Evolutionary conservation across 306 rosid genomes (phyloP).

Genomic region (Fragaria ananassa): DNA sequence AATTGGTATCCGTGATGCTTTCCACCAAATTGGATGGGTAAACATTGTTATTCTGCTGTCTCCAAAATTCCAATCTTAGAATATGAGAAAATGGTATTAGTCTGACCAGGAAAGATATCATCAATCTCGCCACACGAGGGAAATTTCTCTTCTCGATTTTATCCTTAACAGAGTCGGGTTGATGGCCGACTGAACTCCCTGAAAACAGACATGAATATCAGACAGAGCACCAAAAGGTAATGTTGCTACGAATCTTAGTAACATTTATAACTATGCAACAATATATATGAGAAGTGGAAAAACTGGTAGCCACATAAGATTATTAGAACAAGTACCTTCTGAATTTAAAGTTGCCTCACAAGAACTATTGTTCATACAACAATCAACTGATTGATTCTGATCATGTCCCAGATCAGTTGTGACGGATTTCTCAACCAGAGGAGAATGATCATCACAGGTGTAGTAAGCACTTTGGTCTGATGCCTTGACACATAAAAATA

Average conservation of each 20-base stretch:
- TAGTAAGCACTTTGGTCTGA: conserved; percentile 59
- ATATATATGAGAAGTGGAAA: conserved; percentile 15
- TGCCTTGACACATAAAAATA: conserved; percentile 38
- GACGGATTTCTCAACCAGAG: conserved; percentile 30
- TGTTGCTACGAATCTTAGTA: not conserved
- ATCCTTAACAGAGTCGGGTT: conserved; percentile 42
- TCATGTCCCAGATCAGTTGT: conserved; percentile 29
- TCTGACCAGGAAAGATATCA: conserved; percentile 53
- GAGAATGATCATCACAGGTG: conserved; percentile 71
- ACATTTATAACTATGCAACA: not conserved
- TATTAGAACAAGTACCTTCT: conserved; percentile 49
- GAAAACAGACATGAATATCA: conserved; percentile 22
- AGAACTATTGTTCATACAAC: conserved; percentile 25
- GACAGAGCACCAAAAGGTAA: conserved; percentile 14
- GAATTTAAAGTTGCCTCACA: conserved; percentile 34
- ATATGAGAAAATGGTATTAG: conserved; percentile 42
- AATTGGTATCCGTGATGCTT: conserved; percentile 31
- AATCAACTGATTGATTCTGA: conserved; percentile 34
- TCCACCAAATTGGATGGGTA: conserved; percentile 52
- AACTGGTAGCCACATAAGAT: conserved; percentile 14
- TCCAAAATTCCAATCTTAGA: conserved; percentile 58
- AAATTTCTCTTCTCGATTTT: conserved; percentile 48
- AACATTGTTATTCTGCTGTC: conserved; percentile 48
- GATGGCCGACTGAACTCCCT: conserved; percentile 45
- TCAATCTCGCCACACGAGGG: conserved; percentile 35